Conservation (phyloP, 768 basidiomycete species). For the Lactarius tabidus region DNA sequence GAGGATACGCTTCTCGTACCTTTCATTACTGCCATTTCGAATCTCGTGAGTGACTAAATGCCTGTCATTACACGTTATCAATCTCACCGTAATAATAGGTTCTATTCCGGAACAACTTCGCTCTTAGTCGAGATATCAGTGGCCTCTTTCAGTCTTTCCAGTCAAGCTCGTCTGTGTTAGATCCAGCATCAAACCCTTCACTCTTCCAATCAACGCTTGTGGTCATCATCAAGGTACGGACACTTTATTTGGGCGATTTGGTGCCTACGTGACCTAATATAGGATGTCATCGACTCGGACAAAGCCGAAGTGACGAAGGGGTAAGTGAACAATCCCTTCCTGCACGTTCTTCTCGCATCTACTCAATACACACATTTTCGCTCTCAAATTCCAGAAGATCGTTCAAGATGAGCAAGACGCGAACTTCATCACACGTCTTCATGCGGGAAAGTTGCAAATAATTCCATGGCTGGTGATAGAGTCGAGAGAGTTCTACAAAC, state of each 20-base stretch:
- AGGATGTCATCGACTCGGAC: slow-evolving; percentile 66
- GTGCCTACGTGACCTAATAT: neutral
- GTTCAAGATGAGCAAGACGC: slow-evolving; percentile 58
- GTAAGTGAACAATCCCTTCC: slow-evolving; percentile 35
- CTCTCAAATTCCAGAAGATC: slow-evolving; percentile 55
- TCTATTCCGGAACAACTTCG: slow-evolving; percentile 63
- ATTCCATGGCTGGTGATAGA: slow-evolving; percentile 68
- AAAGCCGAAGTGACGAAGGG: slow-evolving; percentile 54
- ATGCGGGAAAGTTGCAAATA: slow-evolving; percentile 51
- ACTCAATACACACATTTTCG: slow-evolving; percentile 39
- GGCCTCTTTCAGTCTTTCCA: slow-evolving; percentile 63
- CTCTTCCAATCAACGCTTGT: slow-evolving; percentile 58
- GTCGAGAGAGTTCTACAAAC: slow-evolving; percentile 53
- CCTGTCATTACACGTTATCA: neutral
- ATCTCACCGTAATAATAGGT: slow-evolving; percentile 39
- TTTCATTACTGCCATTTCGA: slow-evolving; percentile 64
- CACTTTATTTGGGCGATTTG: too few relatives aligned
- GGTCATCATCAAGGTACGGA: slow-evolving; percentile 59
- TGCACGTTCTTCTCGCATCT: neutral
- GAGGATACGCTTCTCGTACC: slow-evolving; percentile 61
- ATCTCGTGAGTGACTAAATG: slow-evolving; percentile 38
- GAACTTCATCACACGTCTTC: slow-evolving; percentile 60
- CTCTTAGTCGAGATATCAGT: slow-evolving; percentile 55
- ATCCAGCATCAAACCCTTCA: slow-evolving; percentile 55
- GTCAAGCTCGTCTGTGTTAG: slow-evolving; percentile 51